Evolutionary conservation across 352 stramenopile species (phyloP).

Genomic region (Pythium phragmitis): DNA sequence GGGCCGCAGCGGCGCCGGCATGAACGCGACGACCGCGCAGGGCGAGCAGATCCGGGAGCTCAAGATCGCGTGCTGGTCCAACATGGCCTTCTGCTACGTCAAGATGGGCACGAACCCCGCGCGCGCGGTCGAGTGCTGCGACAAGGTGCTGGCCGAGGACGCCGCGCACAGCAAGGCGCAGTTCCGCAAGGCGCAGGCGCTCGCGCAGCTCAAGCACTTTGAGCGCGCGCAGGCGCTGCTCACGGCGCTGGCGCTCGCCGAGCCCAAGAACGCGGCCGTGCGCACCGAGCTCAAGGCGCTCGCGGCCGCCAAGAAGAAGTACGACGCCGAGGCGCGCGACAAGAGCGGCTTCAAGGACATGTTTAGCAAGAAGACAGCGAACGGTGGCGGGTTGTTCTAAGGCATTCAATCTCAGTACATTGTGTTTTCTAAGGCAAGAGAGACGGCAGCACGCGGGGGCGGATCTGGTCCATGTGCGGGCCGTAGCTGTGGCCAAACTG

Average conservation of each 20-base stretch:
- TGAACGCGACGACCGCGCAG: slow-evolving; percentile 54
- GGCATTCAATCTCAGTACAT: background rate
- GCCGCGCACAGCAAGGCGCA: slow-evolving; percentile 68
- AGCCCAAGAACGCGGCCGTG: slow-evolving; percentile 72
- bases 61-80: slow-evolving; percentile 72
- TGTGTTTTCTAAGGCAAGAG: slow-evolving; percentile 30
- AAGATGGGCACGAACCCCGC: slow-evolving; percentile 54
- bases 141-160: slow-evolving; percentile 75
- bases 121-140: slow-evolving; percentile 59
- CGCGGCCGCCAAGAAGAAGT: slow-evolving; percentile 48
- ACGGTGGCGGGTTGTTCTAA: slow-evolving; percentile 19
- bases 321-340: slow-evolving; percentile 54
- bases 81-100: slow-evolving; percentile 83
- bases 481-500: slow-evolving; percentile 84
- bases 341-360: slow-evolving; percentile 69
- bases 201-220: slow-evolving; percentile 56
- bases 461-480: slow-evolving; percentile 64
- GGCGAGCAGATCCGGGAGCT: slow-evolving; percentile 59
- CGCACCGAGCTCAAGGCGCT: slow-evolving; percentile 60
- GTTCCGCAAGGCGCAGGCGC: slow-evolving; percentile 80
- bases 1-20: slow-evolving; percentile 30
- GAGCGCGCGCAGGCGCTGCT: slow-evolving; percentile 59
- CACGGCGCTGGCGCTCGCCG: slow-evolving; percentile 43
- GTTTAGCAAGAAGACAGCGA: slow-evolving; percentile 54
- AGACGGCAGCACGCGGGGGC: slow-evolving; percentile 45